phyloP scores from a whole-genome alignment of 108 stramenopile genomes.

The Epithemia pelagica region DNA sequence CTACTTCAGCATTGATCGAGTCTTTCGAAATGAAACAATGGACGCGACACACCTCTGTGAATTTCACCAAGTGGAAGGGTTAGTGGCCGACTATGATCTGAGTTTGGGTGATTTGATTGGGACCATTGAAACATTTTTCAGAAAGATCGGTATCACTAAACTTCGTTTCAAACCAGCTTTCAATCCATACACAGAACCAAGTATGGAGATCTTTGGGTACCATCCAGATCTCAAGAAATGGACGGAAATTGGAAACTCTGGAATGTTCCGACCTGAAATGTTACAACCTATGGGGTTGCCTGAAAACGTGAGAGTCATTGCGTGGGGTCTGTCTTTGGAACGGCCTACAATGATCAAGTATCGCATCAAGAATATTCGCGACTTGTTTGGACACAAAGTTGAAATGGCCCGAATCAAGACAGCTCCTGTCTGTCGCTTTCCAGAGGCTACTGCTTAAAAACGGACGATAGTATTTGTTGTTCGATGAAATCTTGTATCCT shows the following conservation, averaged over 20 bases:
- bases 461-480: no score
- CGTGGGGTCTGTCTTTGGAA: slow-evolving; percentile 98
- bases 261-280: slow-evolving; percentile 99
- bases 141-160: slow-evolving; percentile 96
- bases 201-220: slow-evolving; percentile 99
- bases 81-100: slow-evolving; percentile 98
- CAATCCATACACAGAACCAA: slow-evolving; percentile 99
- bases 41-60: slow-evolving; percentile 99
- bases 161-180: slow-evolving; percentile 99
- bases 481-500: not conserved
- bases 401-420: slow-evolving; percentile 89
- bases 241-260: slow-evolving; percentile 98
- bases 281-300: slow-evolving; percentile 98
- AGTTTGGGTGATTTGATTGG: slow-evolving; percentile 97
- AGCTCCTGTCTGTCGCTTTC: slow-evolving; percentile 93
- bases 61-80: slow-evolving; percentile 99
- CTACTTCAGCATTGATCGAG: slow-evolving; percentile 98
- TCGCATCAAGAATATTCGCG: slow-evolving; percentile 97
- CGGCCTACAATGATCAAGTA: slow-evolving; percentile 99
- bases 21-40: slow-evolving; percentile 99
- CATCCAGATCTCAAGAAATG: slow-evolving; percentile 99
- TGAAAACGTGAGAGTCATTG: slow-evolving; percentile 99
- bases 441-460: not conserved
- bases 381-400: slow-evolving; percentile 99
- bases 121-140: slow-evolving; percentile 98